phyloP scores from a whole-genome alignment of 768 basidiomycete species.

The Hericium coralloides region DNA sequence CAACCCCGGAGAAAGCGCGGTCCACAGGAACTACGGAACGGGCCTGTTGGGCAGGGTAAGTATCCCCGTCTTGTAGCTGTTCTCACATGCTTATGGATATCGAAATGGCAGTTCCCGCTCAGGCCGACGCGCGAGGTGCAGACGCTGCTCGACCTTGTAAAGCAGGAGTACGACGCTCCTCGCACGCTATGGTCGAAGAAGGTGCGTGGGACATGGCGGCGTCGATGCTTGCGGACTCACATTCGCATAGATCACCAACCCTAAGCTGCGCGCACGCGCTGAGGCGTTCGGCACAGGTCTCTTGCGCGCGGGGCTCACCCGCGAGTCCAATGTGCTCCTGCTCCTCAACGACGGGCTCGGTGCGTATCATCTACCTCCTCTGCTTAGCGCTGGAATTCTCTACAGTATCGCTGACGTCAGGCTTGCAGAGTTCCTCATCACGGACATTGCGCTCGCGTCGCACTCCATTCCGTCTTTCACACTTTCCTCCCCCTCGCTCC shows the following conservation, averaged over 20 bases:
- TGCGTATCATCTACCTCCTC: conserved; percentile 21
- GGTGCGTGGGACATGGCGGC: conserved; percentile 28
- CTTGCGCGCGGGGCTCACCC: conserved; percentile 43
- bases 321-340: conserved; percentile 60
- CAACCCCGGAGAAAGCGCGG: conserved; percentile 72
- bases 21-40: conserved; percentile 87
- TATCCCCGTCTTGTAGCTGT: neutral
- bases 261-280: conserved; percentile 59
- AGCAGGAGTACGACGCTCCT: conserved; percentile 52
- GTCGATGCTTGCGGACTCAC: neutral
- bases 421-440: conserved; percentile 61
- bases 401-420: neutral
- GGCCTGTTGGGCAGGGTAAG: conserved; percentile 74
- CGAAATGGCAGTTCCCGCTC: conserved; percentile 50
- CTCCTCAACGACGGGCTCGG: conserved; percentile 75
- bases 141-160: conserved; percentile 57
- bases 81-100: neutral
- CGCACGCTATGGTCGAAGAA: conserved; percentile 77
- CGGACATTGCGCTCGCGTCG: conserved; percentile 70
- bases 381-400: neutral
- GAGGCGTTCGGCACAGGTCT: conserved; percentile 69
- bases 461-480: conserved; percentile 64
- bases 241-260: conserved; percentile 60
- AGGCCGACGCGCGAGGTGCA: conserved; percentile 66
- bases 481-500: conserved; percentile 46